Base-by-base conservation (phyloP, 331 rosid species). In the Acacia pycnantha region DNA sequence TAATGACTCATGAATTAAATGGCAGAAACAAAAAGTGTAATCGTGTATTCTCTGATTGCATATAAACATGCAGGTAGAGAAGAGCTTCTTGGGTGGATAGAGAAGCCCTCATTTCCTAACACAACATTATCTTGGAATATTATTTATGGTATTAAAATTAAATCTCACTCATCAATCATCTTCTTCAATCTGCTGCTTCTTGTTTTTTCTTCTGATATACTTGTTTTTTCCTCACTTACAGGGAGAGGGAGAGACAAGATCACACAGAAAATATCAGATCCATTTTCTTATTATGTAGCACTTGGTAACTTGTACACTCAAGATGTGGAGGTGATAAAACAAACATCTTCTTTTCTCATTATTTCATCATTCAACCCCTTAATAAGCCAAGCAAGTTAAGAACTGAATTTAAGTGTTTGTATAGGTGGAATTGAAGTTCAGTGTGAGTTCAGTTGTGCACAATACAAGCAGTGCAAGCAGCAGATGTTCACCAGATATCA, bases 81-180 rank as follows among this genome's bases (percentile, higher is more conserved):
- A 67, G 77, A 80, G 81, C 85, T 88, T 62, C 56, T 31, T 82
- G 86, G 81, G 58, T 90, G 91, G 90, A 84, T 80, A 75, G 79
- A 88, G 43, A 88, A 84, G 58, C 86, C 91, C 41, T 82, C 87
- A 66, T 81, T 82, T 61, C 84, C 83, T 18, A 86, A 82, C 27
- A 79, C 87, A 77, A 86, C 89, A 15, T 58, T 90, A 82, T 90
- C 87, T 44, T 85, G 91, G 90, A 84, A 88, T 81, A 83, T 81
- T 35, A 88, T 90, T 53, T 76, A 84, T 47, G 94, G 94, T 88
- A 82, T 21, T 1, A 56, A 47, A 11, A 13, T 56, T 71, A 53
- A 53, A 19, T 44, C 56, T 81, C 75, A 62, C 50, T 15, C 24
- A 54, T 37, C 26, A 21, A 54, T 37, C 26, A 21, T 56, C 62